Percentiles rank a stretch among this genome's conserved stretches.
phyloP scores from a whole-genome alignment of 345 rosid species.

The Trapa bicornis region DNA sequence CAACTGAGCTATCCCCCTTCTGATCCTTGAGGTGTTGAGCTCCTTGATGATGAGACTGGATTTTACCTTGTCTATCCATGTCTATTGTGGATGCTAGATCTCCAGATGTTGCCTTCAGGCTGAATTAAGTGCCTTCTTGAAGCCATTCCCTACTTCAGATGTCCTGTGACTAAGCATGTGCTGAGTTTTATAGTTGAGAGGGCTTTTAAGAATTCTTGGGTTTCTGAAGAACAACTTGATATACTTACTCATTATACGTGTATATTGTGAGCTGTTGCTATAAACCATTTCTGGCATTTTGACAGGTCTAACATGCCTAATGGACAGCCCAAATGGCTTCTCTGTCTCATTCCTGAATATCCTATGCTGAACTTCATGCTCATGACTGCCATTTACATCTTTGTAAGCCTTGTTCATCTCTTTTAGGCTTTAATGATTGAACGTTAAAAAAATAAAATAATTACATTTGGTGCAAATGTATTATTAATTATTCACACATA shows the following conservation, averaged over 20 bases:
- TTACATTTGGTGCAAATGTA: background rate
- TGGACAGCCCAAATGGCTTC: slow-evolving; percentile 99
- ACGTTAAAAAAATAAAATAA: background rate
- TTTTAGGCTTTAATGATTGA: background rate
- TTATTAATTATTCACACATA: slow-evolving; percentile 6
- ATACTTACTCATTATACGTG: background rate
- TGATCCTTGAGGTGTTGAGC: background rate
- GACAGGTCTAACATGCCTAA: slow-evolving; percentile 61
- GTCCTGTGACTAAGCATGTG: background rate
- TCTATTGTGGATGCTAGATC: background rate
- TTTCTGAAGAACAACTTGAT: background rate
- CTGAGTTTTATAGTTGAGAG: background rate
- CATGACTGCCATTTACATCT: slow-evolving; percentile 71
- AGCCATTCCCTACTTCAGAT: background rate
- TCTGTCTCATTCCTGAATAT: slow-evolving; percentile 71
- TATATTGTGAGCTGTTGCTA: background rate
- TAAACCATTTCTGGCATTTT: background rate
- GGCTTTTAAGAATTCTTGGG: background rate
- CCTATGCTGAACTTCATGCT: slow-evolving; percentile 94
- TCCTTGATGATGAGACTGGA: background rate
- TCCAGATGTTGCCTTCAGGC: background rate
- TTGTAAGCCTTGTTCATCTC: slow-evolving; percentile 32
- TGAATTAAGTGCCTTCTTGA: background rate
- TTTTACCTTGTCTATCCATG: background rate
- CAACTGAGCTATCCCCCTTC: background rate